Base-by-base conservation (phyloP, 164 flowering plant species). In the Akebia trifoliata region DNA sequence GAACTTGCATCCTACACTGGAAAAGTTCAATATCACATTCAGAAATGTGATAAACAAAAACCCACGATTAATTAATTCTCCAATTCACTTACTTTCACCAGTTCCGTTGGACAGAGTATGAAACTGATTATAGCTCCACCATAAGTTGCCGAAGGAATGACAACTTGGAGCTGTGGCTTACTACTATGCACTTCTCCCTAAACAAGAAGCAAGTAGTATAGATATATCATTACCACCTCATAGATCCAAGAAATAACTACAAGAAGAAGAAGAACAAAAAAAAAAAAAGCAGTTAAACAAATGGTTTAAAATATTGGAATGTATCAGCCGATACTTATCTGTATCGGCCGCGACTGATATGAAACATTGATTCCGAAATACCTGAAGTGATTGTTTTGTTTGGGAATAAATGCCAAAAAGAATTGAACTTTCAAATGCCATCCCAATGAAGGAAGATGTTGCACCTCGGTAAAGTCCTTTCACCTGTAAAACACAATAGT, bases 1-100 rank as follows among this genome's bases (percentile, higher is more conserved):
- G 95, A 63, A 92, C 78, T 82, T 89, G 98, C 93, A 92, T 86
- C 82, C 96, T 92, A 79, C 98, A 92, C 97, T 86, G 97, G 60
- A 81, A 68, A 64, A 60, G 47, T 38, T 60, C 42, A 67, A 40
- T 45, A 77, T 73, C 70, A 78, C 46, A 56, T 53, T 53, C 35
- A 53, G 39, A 44, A 4, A 34, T 18, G 50, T 47, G 20, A 43
- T 21, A 40, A 47, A 47, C 20, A 25, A 34, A 42, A 21, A 1
- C 11, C 18, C 43, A 8, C 21, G 10, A 48, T 26, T n/a, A 20
- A 35, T 15, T 29, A 39, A 1, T 18, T 40, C 26, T 36, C 34
- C 31, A 67, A 18, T 44, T 50, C 29, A 67, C 73, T 61, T 60
- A 89, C 95, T 85, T 92, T 92, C 59, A 92, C 77, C 42, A 92